A percentile compares a stretch with the other conserved stretches of the same genome.
Conservation (phyloP, 495 filamentous ascomycete genomes). For the Cryomyces minteri region DNA sequence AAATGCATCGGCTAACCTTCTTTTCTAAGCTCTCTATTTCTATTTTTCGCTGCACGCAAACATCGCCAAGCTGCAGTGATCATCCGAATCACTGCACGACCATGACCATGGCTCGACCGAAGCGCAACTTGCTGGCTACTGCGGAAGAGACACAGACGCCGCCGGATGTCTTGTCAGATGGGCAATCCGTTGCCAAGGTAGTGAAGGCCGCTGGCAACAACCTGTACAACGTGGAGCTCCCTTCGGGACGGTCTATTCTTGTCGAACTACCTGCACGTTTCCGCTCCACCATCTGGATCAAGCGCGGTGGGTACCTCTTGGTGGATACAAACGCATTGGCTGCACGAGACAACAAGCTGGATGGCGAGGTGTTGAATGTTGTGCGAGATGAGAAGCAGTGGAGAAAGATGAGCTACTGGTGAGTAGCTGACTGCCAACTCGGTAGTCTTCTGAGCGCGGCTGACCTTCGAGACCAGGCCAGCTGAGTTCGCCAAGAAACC, state of each 20-base stretch:
- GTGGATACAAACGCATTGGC: conserved; percentile 51
- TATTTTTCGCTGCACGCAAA: too few species aligned
- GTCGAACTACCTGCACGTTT: conserved; percentile 69
- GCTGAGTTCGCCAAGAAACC: conserved; percentile 54
- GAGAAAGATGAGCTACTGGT: conserved; percentile 88
- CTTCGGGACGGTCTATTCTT: conserved; percentile 37
- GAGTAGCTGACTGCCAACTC: conserved; percentile 10
- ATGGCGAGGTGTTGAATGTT: conserved; percentile 82
- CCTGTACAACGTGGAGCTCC: conserved; percentile 55
- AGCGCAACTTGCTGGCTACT: conserved; percentile 53
- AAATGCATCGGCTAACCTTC: too few species aligned
- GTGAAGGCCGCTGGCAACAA: conserved; percentile 74
- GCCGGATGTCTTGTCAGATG: conserved; percentile 40
- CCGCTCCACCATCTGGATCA: conserved; percentile 81
- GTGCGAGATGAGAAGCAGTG: conserved; percentile 81
- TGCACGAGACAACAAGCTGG: conserved; percentile 57
- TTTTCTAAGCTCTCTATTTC: too few species aligned
- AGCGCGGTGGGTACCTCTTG: conserved; percentile 68
- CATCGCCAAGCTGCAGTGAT: too few species aligned
- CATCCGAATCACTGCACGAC: not conserved
- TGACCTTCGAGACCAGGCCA: conserved; percentile 38
- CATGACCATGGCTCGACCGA: conserved; percentile 47
- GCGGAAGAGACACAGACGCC: conserved; percentile 59
- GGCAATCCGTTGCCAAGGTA: conserved; percentile 55
- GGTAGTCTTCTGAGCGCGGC: conserved; percentile 2